Conservation (phyloP, 2,329 filamentous ascomycete genomes). For the Salinomyces thailandicus region DNA sequence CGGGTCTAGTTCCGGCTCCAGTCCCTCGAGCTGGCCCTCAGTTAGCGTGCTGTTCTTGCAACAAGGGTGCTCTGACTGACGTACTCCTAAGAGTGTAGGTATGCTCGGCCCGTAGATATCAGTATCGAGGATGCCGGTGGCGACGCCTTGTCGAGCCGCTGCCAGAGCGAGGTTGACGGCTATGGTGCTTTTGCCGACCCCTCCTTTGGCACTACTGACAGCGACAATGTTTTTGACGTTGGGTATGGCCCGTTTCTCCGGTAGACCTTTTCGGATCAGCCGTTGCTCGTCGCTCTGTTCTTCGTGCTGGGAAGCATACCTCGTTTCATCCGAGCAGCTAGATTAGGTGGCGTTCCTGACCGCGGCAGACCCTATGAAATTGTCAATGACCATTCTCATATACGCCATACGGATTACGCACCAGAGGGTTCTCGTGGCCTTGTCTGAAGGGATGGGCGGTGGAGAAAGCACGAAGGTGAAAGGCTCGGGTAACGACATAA, state of each 20-base stretch:
- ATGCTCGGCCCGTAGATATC: constrained; percentile 96
- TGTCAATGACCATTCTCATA: background rate
- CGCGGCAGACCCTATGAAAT: constrained; percentile 64
- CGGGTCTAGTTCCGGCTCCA: constrained; percentile 23
- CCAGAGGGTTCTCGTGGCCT: constrained; percentile 20
- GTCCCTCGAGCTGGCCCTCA: constrained; percentile 20
- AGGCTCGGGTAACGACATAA: background rate
- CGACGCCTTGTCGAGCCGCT: constrained; percentile 70
- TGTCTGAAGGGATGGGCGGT: background rate
- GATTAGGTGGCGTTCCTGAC: constrained; percentile 53
- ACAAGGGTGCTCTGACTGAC: constrained; percentile 17
- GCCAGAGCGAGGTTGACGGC: constrained; percentile 86
- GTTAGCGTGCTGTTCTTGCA: background rate
- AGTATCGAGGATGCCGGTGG: constrained; percentile 81
- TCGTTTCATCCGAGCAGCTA: constrained; percentile 62
- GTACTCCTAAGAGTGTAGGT: constrained; percentile 75
- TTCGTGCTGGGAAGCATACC: constrained; percentile 27
- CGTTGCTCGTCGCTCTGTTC: background rate
- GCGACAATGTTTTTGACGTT: constrained; percentile 87
- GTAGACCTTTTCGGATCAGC: constrained; percentile 42
- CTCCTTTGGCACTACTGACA: constrained; percentile 94
- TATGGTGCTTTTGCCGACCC: constrained; percentile 95
- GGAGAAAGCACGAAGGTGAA: background rate
- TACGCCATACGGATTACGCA: constrained; percentile 4
- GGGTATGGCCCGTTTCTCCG: constrained; percentile 67